Evolutionary conservation across 257 asterid species (phyloP).

Genomic region (Craterostigma plantagineum): DNA sequence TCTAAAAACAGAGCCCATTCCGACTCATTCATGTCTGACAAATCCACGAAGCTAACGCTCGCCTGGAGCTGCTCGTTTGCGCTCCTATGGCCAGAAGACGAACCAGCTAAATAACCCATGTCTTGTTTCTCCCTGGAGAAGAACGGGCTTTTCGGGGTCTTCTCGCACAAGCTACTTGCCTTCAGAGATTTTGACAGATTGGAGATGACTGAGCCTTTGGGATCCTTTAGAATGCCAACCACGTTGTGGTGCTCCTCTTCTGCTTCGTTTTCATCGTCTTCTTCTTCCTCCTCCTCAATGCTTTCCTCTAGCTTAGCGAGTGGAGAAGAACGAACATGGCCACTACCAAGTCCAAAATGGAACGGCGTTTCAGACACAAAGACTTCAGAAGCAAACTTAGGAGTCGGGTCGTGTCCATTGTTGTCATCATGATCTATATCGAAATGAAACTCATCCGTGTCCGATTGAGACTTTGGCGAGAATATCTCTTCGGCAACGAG

Average conservation of each 20-base stretch:
- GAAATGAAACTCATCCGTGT: slow-evolving; percentile 41
- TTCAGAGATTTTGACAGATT: slow-evolving; percentile 54
- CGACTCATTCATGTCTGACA: slow-evolving; percentile 76
- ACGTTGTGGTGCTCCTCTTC: background rate
- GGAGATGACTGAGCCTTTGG: slow-evolving; percentile 15
- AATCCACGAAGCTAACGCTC: slow-evolving; percentile 70
- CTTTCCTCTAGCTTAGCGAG: slow-evolving; percentile 62
- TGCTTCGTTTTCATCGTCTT: slow-evolving; percentile 23
- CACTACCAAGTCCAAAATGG: slow-evolving; percentile 42
- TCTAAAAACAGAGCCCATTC: slow-evolving; percentile 71
- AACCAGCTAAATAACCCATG: no score
- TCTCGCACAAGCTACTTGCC: slow-evolving; percentile 45
- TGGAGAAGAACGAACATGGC: slow-evolving; percentile 36
- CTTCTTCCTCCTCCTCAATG: slow-evolving; percentile 53
- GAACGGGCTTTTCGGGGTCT: slow-evolving; percentile 18
- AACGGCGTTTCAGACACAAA: slow-evolving; percentile 19
- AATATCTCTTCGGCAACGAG: slow-evolving; percentile 38
- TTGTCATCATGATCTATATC: slow-evolving; percentile 62
- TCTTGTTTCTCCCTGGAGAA: background rate
- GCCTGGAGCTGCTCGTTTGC: slow-evolving; percentile 92
- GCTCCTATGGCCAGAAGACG: slow-evolving; percentile 79
- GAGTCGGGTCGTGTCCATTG: slow-evolving; percentile 18
- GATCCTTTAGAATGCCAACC: slow-evolving; percentile 1
- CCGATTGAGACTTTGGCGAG: slow-evolving; percentile 29
- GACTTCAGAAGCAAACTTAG: slow-evolving; percentile 16